Evolutionary conservation across 805 yeast genomes (phyloP), one percentile per base, ranked within the genome.

Genomic region (Saccharomycopsis sp.): DNA sequence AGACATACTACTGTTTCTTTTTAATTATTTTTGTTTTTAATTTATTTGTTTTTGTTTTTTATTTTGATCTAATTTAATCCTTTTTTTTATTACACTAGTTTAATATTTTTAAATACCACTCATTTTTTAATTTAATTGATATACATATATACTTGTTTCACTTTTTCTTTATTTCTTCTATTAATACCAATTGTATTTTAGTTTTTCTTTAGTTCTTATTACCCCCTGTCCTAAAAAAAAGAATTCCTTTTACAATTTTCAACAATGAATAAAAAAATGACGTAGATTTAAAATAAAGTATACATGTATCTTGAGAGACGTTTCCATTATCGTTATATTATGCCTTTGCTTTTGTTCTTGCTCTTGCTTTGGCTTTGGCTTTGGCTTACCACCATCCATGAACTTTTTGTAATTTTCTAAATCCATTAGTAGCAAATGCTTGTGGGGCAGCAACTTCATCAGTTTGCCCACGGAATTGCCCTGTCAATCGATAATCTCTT

Each of bases 401-500:
- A 7, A 41, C 43, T 45, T 54, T 54, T 48, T 60, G 56, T 31
- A 60, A 27, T 45, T 59, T 60, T 58, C 61, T 58, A 39, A 54
- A 53, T n/a, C 84, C 73, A 59, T 74, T 78, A n/a, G 85, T 78
- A 65, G 80, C 83, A 72, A 86, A 85, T 26, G 70, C 72, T 50
- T 81, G 89, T 31, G 88, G 87, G 3, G 94, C 95, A 33, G 72
- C 64, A 4, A 88, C 74, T 35, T 68, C 72, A 51, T 76, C 78
- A 40, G 71, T 60, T 59, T 84, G 90, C 31, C 80, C 89, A 58
- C 95, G 71, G 56, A 66, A 70, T 34, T 71, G 69, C 21, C 95
- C 95, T 8, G 95, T 85, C 56, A 85, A 67, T 53, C 90, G 70
- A 58, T 73, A 69, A 62, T 85, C 95, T 57, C 95, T 72, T 52